Conservation (phyloP, 768 basidiomycete genomes). For the Lactarius quietus region DNA sequence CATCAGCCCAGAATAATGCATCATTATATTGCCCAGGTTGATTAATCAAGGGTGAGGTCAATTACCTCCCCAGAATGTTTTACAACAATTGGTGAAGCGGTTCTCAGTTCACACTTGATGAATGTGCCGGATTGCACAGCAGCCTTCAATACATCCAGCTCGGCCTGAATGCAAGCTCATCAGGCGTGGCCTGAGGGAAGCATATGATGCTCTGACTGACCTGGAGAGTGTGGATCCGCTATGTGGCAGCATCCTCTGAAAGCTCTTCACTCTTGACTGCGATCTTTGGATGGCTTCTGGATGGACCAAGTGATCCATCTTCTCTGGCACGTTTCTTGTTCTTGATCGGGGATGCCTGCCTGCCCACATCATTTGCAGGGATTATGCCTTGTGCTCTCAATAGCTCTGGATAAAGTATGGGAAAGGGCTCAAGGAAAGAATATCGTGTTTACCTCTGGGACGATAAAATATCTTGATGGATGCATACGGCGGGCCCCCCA, state of each 20-base stretch:
- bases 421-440: background rate
- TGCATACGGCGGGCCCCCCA: background rate
- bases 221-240: conserved; percentile 12
- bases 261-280: background rate
- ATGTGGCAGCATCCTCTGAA: background rate
- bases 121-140: background rate
- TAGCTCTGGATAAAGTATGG: background rate
- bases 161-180: conserved; percentile 2
- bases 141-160: conserved; percentile 2
- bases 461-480: conserved; percentile 3
- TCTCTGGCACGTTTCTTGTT: conserved; percentile 7
- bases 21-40: too few relatives aligned
- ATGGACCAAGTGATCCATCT: conserved; percentile 1
- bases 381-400: conserved; percentile 18
- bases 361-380: background rate
- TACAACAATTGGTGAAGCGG: conserved; percentile 3
- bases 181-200: background rate
- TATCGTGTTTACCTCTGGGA: background rate
- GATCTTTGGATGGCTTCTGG: background rate
- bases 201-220: background rate
- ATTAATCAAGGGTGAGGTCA: background rate
- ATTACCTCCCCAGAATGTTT: background rate
- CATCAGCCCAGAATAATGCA: too few relatives aligned
- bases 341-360: background rate
- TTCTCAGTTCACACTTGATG: conserved; percentile 3